These are phyloP conservation scores for Aspergillus sergii DNA, from an alignment of 2,329 filamentous ascomycete genomes.

Conservation along the genomic window DNA sequence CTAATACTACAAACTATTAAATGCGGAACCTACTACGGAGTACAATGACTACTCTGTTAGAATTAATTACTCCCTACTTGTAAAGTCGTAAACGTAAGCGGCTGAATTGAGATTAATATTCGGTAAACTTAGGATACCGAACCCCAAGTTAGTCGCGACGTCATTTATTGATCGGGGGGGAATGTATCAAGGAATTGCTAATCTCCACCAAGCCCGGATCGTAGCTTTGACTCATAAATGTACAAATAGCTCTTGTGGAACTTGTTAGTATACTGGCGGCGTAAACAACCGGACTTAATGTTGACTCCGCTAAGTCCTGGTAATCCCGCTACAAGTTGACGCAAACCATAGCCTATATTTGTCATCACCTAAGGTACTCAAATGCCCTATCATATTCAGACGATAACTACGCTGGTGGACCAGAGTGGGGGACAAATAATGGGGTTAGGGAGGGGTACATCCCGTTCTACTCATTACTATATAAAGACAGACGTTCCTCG, in stretches of 20 bases:
- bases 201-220: neutral
- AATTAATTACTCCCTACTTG: neutral
- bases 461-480: neutral
- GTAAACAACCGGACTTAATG: neutral
- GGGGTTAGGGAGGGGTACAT: conserved; percentile 6
- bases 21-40: neutral
- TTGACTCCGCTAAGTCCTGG: neutral
- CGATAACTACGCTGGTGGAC: conserved; percentile 8
- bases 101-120: neutral
- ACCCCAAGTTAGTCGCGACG: neutral
- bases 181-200: neutral
- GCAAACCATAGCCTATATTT: conserved; percentile 10
- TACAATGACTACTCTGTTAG: neutral
- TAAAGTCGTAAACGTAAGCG: neutral
- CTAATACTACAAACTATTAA: neutral
- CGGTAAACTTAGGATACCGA: neutral
- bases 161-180: neutral
- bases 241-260: neutral
- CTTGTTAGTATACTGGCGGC: neutral
- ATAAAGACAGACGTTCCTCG: neutral
- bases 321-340: conserved; percentile 7
- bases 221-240: neutral
- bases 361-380: conserved; percentile 7
- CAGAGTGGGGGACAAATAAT: conserved; percentile 13
- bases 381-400: conserved; percentile 10